Conservation (phyloP, 2,329 filamentous ascomycete species). For the Penicillium vulpinum region DNA sequence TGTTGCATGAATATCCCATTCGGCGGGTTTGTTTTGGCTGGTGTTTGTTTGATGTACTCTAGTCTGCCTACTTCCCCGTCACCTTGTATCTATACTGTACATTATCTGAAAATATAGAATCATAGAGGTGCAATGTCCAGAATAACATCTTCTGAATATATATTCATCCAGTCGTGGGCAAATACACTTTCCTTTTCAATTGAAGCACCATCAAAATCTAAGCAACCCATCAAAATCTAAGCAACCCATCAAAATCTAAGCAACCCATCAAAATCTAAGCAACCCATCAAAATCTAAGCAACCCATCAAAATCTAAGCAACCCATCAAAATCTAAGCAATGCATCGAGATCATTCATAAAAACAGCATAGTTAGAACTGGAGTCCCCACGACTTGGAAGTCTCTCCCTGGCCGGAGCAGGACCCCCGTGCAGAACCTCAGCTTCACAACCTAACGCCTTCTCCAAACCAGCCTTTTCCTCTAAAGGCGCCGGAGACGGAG, state of each 20-base stretch:
- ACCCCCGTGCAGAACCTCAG: neutral
- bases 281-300: conserved; percentile 10
- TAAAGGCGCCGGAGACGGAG: neutral
- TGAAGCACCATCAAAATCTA: conserved; percentile 1
- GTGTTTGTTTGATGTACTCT: conserved; percentile 12
- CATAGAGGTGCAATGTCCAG: conserved; percentile 2
- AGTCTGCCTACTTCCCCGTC: conserved; percentile 3
- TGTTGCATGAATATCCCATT: conserved; percentile 20
- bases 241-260: conserved; percentile 11
- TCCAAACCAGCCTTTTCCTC: neutral
- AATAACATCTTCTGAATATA: neutral
- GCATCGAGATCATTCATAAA: conserved; percentile 12
- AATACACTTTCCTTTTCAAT: neutral
- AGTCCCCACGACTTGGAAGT: no score
- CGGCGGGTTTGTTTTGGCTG: conserved; percentile 9
- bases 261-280: conserved; percentile 10
- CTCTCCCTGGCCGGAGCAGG: neutral
- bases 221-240: no score
- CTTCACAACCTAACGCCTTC: neutral
- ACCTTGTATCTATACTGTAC: conserved; percentile 21
- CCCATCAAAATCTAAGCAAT: conserved; percentile 8
- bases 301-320: neutral
- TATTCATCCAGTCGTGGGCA: neutral
- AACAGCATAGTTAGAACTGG: neutral
- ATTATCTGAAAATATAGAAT: conserved; percentile 15